Evolutionary conservation across 495 filamentous ascomycete species (phyloP).

Genomic region (Penicillium dipodomyicola): DNA sequence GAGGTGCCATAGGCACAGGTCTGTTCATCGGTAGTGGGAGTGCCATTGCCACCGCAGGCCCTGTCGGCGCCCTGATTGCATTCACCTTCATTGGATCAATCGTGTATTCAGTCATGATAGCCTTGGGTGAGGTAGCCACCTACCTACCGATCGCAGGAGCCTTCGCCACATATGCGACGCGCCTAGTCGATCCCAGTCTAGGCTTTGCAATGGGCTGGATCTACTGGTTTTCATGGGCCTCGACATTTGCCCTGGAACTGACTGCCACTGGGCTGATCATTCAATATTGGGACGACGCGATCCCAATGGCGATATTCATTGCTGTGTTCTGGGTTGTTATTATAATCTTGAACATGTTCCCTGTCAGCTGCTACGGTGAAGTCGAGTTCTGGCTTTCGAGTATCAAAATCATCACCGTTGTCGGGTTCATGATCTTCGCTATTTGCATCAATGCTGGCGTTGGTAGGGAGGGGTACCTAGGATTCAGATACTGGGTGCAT

Average conservation of each 20-base stretch:
- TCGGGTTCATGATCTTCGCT: conserved; percentile 59
- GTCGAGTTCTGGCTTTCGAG: conserved; percentile 62
- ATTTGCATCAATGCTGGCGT: conserved; percentile 62
- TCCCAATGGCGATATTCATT: conserved; percentile 64
- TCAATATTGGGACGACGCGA: conserved; percentile 59
- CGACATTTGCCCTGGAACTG: conserved; percentile 65
- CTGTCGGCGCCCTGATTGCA: conserved; percentile 60
- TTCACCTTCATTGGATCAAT: conserved; percentile 56
- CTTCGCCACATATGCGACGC: conserved; percentile 64
- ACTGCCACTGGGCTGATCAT: conserved; percentile 65
- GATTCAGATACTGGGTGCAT: conserved; percentile 61
- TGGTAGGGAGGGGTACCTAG: conserved; percentile 51
- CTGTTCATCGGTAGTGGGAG: conserved; percentile 67
- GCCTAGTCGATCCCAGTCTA: conserved; percentile 65
- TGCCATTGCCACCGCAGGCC: conserved; percentile 61
- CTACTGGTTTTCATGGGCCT: conserved; percentile 52
- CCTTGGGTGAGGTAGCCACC: conserved; percentile 63
- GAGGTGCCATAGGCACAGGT: conserved; percentile 70
- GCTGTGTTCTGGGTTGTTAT: conserved; percentile 67
- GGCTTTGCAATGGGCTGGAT: conserved; percentile 76
- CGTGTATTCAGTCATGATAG: conserved; percentile 50
- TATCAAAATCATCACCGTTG: conserved; percentile 58
- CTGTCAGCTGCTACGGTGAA: conserved; percentile 52
- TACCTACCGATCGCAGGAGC: conserved; percentile 69
- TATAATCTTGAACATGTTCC: conserved; percentile 58